These are phyloP conservation scores for Vaccinium vitisidaea DNA, from an alignment of 148 eudicot species.

Conservation along the genomic window DNA sequence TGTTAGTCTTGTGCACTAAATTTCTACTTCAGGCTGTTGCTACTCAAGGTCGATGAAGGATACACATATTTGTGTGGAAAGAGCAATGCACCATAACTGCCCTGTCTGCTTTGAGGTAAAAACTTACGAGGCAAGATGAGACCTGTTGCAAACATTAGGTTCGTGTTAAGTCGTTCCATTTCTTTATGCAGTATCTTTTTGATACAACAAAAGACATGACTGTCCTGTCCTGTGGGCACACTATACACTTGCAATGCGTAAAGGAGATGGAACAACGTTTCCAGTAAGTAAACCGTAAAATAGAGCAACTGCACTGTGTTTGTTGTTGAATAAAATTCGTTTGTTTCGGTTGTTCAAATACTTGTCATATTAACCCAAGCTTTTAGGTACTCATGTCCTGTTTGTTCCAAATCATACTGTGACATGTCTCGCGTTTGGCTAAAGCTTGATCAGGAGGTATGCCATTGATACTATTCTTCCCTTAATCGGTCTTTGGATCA, in stretches of 20 bases:
- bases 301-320: neutral
- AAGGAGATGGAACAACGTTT: conserved; percentile 42
- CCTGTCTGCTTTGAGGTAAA: conserved; percentile 83
- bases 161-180: neutral
- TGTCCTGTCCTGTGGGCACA: conserved; percentile 43
- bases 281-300: conserved; percentile 23
- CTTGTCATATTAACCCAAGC: neutral
- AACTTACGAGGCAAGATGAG: neutral
- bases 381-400: conserved; percentile 48
- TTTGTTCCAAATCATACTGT: conserved; percentile 45
- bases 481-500: neutral
- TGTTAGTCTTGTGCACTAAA: neutral
- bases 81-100: conserved; percentile 88
- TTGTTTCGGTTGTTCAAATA: neutral
- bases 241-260: conserved; percentile 40
- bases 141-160: neutral
- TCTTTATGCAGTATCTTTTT: conserved; percentile 34
- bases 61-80: conserved; percentile 67
- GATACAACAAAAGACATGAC: conserved; percentile 34
- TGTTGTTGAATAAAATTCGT: neutral
- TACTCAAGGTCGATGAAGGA: conserved; percentile 57
- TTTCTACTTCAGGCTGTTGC: conserved; percentile 56
- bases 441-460: conserved; percentile 47
- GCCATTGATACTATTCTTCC: neutral
- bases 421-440: conserved; percentile 48